Conservation (phyloP, 169 alveolate species). For the Plasmodium relictum region DNA sequence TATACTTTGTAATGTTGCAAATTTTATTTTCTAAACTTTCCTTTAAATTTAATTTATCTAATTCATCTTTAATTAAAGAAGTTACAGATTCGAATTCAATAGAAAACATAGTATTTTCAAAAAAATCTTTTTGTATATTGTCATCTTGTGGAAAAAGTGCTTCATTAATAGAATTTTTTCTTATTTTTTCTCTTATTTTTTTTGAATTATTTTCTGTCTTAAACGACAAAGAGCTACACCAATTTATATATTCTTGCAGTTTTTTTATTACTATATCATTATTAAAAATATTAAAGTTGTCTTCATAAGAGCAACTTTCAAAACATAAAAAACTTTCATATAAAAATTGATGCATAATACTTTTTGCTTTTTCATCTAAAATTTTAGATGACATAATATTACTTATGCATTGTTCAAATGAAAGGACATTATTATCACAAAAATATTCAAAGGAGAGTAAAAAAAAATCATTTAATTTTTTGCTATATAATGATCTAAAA, state of each 20-base stretch:
- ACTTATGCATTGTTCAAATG: slow-evolving; percentile 40
- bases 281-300: slow-evolving; percentile 15
- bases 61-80: slow-evolving; percentile 22
- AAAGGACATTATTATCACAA: slow-evolving; percentile 20
- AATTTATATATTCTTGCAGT: slow-evolving; percentile 28
- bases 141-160: slow-evolving; percentile 34
- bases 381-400: slow-evolving; percentile 19
- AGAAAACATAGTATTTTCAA: slow-evolving; percentile 29
- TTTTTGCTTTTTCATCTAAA: slow-evolving; percentile 26
- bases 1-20: slow-evolving; percentile 20
- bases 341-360: slow-evolving; percentile 47
- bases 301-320: slow-evolving; percentile 18
- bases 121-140: slow-evolving; percentile 28
- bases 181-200: slow-evolving; percentile 22
- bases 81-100: slow-evolving; percentile 7
- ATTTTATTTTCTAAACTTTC: slow-evolving; percentile 8
- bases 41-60: slow-evolving; percentile 29
- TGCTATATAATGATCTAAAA: slow-evolving; percentile 2
- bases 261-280: slow-evolving; percentile 15
- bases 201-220: background rate
- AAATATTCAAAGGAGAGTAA: slow-evolving; percentile 14
- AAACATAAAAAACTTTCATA: slow-evolving; percentile 36
- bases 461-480: background rate
- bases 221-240: slow-evolving; percentile 13
- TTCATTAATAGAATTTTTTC: background rate